Conservation (phyloP, 495 filamentous ascomycete species). For the Penicillium simplicissimum region DNA sequence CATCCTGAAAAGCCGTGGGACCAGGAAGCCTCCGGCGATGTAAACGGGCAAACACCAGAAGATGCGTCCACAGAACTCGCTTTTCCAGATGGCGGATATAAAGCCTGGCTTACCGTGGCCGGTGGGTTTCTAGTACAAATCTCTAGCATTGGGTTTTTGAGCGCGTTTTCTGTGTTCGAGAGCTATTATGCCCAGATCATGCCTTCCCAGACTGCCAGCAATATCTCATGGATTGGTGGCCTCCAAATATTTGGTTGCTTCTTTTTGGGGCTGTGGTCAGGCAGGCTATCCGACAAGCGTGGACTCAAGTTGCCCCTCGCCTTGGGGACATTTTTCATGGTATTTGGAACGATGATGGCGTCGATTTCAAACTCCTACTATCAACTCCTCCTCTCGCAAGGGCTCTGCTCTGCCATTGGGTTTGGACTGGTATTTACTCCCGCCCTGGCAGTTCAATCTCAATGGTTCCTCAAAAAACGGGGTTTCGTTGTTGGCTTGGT, state of each 20-base stretch:
- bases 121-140: background rate
- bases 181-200: background rate
- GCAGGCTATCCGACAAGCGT: background rate
- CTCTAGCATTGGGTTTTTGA: background rate
- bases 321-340: background rate
- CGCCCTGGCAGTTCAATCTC: background rate
- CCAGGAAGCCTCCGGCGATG: background rate
- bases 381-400: background rate
- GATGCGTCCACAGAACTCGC: background rate
- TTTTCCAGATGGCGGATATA: background rate
- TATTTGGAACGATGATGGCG: background rate
- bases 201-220: background rate
- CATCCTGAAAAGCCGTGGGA: background rate
- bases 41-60: background rate
- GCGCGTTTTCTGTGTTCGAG: background rate
- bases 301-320: background rate
- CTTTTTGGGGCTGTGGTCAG: background rate
- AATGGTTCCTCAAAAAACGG: background rate
- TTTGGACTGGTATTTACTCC: background rate
- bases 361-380: background rate
- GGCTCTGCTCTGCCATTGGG: background rate
- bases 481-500: background rate
- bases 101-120: background rate
- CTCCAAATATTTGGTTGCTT: background rate
- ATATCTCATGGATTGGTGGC: background rate